Conservation (phyloP, 2,329 filamentous ascomycete species). For the Diaporthe ilicicola region DNA sequence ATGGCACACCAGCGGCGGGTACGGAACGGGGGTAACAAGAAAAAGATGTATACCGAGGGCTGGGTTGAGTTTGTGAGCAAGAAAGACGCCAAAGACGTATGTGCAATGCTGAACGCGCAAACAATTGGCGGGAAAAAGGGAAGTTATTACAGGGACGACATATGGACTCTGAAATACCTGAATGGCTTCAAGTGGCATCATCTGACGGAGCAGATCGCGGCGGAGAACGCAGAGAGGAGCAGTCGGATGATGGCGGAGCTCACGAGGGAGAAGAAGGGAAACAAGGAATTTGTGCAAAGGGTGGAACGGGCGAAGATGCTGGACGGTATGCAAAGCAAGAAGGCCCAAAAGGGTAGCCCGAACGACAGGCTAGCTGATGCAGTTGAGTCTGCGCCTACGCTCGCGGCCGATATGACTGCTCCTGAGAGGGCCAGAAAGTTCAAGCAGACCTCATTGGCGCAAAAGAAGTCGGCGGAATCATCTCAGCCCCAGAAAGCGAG, state of each 20-base stretch:
- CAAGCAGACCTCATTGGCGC: slow-evolving; percentile 70
- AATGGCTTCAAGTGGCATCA: slow-evolving; percentile 85
- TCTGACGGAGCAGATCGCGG: slow-evolving; percentile 78
- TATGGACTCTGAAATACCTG: slow-evolving; percentile 86
- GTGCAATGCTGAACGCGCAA: slow-evolving; percentile 78
- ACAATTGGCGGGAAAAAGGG: slow-evolving; percentile 87
- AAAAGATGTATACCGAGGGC: slow-evolving; percentile 81
- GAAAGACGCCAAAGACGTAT: slow-evolving; percentile 78
- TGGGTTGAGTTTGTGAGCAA: slow-evolving; percentile 87
- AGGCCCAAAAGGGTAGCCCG: slow-evolving; percentile 49
- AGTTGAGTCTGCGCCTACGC: slow-evolving; percentile 24
- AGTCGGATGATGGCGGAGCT: slow-evolving; percentile 83
- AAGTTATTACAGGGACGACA: slow-evolving; percentile 83
- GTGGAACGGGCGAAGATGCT: slow-evolving; percentile 83
- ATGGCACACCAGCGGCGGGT: slow-evolving; percentile 72
- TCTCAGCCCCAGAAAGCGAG: slow-evolving; percentile 65
- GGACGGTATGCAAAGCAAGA: slow-evolving; percentile 74
- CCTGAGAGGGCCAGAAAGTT: slow-evolving; percentile 62
- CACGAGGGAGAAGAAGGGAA: slow-evolving; percentile 77
- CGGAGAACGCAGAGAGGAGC: slow-evolving; percentile 81
- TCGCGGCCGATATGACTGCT: slow-evolving; percentile 6
- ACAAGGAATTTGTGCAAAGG: slow-evolving; percentile 82
- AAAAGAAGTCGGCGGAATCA: slow-evolving; percentile 52
- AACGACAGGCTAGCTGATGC: slow-evolving; percentile 41
- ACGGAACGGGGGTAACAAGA: slow-evolving; percentile 81